Evolutionary conservation across 2,329 filamentous ascomycete genomes (phyloP).

Genomic region (Akanthomyces uredinophilus): DNA sequence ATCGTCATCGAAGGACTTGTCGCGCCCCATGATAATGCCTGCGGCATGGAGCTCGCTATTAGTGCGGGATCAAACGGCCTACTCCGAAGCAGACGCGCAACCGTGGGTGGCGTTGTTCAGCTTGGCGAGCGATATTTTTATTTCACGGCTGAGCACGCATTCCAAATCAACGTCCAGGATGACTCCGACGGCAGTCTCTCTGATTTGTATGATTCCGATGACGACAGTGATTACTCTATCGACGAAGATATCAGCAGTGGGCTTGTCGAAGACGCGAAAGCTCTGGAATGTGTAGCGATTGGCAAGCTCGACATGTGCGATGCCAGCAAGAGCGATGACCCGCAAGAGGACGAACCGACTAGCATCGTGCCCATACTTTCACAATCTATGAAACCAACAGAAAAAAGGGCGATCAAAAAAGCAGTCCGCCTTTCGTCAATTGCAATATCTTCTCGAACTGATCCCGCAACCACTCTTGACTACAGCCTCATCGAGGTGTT

Average conservation of each 20-base stretch:
- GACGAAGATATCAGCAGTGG: background rate
- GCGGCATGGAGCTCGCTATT: background rate
- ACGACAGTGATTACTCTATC: background rate
- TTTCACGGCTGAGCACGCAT: slow-evolving; percentile 1
- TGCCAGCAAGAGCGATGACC: background rate
- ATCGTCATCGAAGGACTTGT: background rate
- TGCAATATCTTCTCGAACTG: background rate
- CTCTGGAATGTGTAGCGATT: background rate
- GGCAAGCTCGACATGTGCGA: background rate
- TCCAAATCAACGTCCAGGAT: background rate
- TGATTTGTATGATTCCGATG: background rate
- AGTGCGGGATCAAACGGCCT: background rate
- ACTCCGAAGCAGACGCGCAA: background rate
- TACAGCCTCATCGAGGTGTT: background rate
- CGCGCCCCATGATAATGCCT: background rate
- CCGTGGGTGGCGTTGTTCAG: background rate
- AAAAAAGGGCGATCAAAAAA: too few relatives aligned
- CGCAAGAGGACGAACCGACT: too few relatives aligned
- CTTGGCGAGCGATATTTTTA: background rate
- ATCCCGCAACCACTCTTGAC: background rate
- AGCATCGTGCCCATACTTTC: too few relatives aligned
- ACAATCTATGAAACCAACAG: too few relatives aligned
- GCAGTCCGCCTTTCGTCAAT: background rate
- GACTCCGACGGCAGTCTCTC: background rate
- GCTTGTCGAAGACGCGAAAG: background rate